Percentiles rank a stretch among this genome's conserved stretches.
These are phyloP conservation scores for Limnanthes douglasii DNA, from an alignment of 345 rosid species.

Conservation along the genomic window DNA sequence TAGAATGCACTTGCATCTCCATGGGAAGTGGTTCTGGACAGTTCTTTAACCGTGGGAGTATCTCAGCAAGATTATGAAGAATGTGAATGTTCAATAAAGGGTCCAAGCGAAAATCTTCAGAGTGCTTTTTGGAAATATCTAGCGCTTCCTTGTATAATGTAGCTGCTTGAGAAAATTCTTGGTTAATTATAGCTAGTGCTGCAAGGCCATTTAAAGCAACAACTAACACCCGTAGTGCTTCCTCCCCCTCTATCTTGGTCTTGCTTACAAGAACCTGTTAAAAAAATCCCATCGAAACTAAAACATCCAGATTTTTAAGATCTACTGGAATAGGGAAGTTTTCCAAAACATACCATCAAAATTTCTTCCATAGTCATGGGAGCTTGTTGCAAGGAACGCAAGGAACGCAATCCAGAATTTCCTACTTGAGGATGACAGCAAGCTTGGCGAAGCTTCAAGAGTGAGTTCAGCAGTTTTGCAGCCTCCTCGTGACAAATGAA, in stretches of 20 bases:
- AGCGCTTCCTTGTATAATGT: constrained; percentile 70
- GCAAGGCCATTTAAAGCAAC: constrained; percentile 94
- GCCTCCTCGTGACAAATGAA: constrained; percentile 72
- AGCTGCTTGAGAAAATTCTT: constrained; percentile 46
- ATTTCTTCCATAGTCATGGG: constrained; percentile 99
- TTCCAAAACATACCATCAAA: constrained; percentile 36
- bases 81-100: constrained; percentile 85
- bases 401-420: constrained; percentile 79
- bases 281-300: constrained; percentile 7
- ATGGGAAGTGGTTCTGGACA: constrained; percentile 12
- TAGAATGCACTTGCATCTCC: constrained; percentile 13
- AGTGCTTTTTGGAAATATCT: constrained; percentile 42
- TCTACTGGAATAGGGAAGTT: too few species aligned
- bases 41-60: constrained; percentile 31
- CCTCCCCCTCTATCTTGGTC: constrained; percentile 93
- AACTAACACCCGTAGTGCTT: constrained; percentile 67
- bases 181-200: constrained; percentile 72
- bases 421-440: constrained; percentile 99
- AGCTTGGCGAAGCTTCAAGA: constrained; percentile 97
- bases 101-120: constrained; percentile 80
- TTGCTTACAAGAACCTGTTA: constrained; percentile 77
- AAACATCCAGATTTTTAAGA: too few species aligned
- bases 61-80: constrained; percentile 75
- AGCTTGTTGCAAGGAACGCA: constrained; percentile 79
- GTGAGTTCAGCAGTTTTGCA: constrained; percentile 73